A percentile compares a stretch with the other conserved stretches of the same genome.
These are phyloP conservation scores for Colletotrichum siamense DNA, from an alignment of 2,329 filamentous ascomycete genomes.

Conservation along the genomic window DNA sequence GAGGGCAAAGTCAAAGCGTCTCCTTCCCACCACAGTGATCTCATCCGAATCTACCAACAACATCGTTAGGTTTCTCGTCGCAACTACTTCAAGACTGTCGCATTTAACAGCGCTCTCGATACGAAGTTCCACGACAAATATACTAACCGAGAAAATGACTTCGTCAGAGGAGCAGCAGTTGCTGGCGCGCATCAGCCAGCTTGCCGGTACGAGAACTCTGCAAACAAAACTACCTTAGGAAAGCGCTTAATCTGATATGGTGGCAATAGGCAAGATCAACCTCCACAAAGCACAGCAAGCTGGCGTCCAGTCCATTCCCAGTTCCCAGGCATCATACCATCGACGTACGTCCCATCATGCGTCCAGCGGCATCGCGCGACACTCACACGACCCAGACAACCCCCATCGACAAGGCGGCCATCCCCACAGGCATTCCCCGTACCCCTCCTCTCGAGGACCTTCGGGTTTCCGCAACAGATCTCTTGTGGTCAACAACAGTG, in stretches of 20 bases:
- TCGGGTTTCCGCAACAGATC: slow-evolving; percentile 48
- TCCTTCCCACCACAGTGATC: not conserved
- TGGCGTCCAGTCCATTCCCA: slow-evolving; percentile 36
- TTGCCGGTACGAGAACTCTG: slow-evolving; percentile 46
- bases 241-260: not conserved
- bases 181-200: slow-evolving; percentile 57
- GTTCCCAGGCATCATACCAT: slow-evolving; percentile 33
- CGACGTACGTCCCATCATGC: slow-evolving; percentile 37
- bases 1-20: slow-evolving; percentile 4
- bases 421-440: slow-evolving; percentile 24
- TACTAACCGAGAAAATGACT: not conserved
- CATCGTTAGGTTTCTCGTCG: not conserved
- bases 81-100: not conserved
- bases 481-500: slow-evolving; percentile 64
- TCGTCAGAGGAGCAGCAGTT: slow-evolving; percentile 57
- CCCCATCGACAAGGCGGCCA: slow-evolving; percentile 35
- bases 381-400: slow-evolving; percentile 31
- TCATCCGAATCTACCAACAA: not conserved
- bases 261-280: slow-evolving; percentile 74
- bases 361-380: not conserved
- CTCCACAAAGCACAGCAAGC: slow-evolving; percentile 73
- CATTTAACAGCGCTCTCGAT: not conserved
- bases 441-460: slow-evolving; percentile 34
- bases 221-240: slow-evolving; percentile 24
- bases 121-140: not conserved